Conservation (phyloP, 257 asterid species). For the Datura wrightii region DNA sequence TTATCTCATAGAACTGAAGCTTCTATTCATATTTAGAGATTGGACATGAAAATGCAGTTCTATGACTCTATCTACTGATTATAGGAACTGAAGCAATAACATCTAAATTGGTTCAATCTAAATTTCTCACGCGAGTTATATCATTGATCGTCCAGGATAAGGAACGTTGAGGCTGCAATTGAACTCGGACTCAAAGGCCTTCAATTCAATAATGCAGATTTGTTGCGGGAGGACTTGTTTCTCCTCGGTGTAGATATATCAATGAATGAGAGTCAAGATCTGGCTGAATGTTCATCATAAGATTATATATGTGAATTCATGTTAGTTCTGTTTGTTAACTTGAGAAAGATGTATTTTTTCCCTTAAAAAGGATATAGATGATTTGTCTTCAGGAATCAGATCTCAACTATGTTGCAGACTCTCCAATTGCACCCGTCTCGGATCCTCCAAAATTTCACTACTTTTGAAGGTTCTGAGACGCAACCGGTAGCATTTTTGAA, state of each 20-base stretch:
- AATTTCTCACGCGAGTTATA: constrained; percentile 6
- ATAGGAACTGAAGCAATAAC: background rate
- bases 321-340: background rate
- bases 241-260: constrained; percentile 53
- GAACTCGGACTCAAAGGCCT: constrained; percentile 69
- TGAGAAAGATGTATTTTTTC: no score
- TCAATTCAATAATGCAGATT: constrained; percentile 70
- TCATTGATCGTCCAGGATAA: constrained; percentile 53
- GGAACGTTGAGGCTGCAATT: constrained; percentile 80
- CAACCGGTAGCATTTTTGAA: no score
- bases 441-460: no score
- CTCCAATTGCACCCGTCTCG: no score
- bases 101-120: background rate
- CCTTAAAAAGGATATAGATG: no score
- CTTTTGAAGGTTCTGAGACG: no score
- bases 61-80: background rate
- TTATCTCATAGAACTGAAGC: background rate
- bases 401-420: no score
- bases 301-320: constrained; percentile 13
- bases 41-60: background rate
- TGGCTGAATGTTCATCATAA: constrained; percentile 33
- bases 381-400: no score
- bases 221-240: constrained; percentile 59
- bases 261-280: constrained; percentile 39
- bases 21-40: background rate